Evolutionary conservation across 2,329 filamentous ascomycete genomes (phyloP).

Genomic region (Hypoxylon sp.): DNA sequence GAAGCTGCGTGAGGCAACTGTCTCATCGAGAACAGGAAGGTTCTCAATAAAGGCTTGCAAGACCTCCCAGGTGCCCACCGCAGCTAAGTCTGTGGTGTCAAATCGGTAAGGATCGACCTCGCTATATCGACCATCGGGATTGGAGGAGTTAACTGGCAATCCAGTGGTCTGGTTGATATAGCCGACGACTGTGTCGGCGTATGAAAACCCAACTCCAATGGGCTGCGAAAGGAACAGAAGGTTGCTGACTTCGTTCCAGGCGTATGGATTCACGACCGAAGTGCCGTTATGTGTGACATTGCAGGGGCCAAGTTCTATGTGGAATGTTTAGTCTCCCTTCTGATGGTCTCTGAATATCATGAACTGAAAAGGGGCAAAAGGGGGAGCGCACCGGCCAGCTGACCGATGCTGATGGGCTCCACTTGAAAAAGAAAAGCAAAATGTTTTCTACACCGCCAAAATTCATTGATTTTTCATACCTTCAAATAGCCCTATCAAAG

Average conservation of each 20-base stretch:
- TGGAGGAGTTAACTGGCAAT: constrained; percentile 43
- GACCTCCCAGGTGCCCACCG: constrained; percentile 48
- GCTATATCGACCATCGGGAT: constrained; percentile 49
- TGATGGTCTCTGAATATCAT: not conserved
- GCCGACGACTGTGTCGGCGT: constrained; percentile 46
- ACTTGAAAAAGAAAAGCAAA: not conserved
- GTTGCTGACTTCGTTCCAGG: constrained; percentile 46
- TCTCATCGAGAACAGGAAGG: constrained; percentile 55
- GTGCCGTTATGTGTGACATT: constrained; percentile 45
- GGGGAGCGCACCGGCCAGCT: not conserved
- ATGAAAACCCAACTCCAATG: constrained; percentile 49
- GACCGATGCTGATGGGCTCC: not conserved
- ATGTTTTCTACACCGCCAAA: not conserved
- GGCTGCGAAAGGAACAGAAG: constrained; percentile 50
- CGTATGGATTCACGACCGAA: constrained; percentile 41
- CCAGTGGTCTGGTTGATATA: constrained; percentile 45
- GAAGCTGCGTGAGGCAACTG: constrained; percentile 64
- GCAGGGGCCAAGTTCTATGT: constrained; percentile 48
- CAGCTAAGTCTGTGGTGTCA: constrained; percentile 47
- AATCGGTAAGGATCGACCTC: constrained; percentile 45
- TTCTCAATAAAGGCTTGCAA: constrained; percentile 47
- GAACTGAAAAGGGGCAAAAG: not conserved
- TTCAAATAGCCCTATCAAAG: constrained; percentile 65
- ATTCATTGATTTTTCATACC: constrained; percentile 39
- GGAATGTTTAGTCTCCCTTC: constrained; percentile 2